Base-by-base conservation (phyloP, 352 stramenopile species). In the Phytopythium aichiense region DNA sequence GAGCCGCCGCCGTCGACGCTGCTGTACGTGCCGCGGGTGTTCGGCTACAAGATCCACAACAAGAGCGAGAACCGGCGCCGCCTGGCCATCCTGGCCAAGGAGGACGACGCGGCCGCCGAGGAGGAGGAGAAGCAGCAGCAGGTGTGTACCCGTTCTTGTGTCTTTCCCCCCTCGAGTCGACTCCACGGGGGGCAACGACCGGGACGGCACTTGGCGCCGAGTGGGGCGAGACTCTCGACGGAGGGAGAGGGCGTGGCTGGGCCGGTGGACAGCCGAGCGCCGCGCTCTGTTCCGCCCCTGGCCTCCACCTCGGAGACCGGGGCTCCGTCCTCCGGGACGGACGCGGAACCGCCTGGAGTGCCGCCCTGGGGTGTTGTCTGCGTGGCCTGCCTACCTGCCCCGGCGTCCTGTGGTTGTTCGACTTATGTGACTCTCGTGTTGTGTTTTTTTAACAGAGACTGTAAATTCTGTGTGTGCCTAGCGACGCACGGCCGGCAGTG, bases 41-140 rank as follows among this genome's bases (percentile, higher is more conserved):
- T 97, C 69, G 91, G 91, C 58, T 97, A 97, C 78, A 95, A 94
- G 69, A 96, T 97, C 62, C 83, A 95, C 75, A 94, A 91, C 67
- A 91, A 91, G 65, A 79, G 76, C 18, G 79, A 88, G 62, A 94
- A 95, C 68, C 85, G 87, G 37, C 77, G 84, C 65, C 87, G 87
- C 51, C 76, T 95, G 50, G 78, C 84, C 54, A 82, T 91, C 65
- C 87, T 89, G 22, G 84, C 87, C 61, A 84, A 84, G 64, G 84
- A 93, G 65, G 80, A 91, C 61, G 55, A 60, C 38, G 37, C 38
- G 28, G 55, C 55, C 23, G 55, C 37, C 15, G 85, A 91, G 53
- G 85, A 94, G 48, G 79, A 89, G 77, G 73, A 87, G 48, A 84
- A 84, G 59, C 66, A 67, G 35, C 75, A 83, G 69, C 64, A 74